Evolutionary conservation across 2,329 filamentous ascomycete species (phyloP).

Genomic region (Cercospora sojina): DNA sequence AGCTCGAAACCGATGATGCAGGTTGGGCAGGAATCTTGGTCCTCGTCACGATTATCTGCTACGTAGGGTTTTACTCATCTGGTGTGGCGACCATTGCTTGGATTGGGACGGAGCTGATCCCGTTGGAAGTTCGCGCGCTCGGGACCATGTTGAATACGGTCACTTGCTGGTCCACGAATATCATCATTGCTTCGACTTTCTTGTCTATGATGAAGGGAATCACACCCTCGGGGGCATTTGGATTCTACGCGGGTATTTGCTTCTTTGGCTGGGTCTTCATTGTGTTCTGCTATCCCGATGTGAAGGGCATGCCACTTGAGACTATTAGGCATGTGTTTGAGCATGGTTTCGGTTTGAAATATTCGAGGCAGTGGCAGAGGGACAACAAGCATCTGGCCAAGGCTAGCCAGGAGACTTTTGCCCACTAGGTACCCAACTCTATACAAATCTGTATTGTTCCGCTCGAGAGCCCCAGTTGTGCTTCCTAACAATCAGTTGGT

Average conservation of each 20-base stretch:
- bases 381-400: constrained; percentile 38
- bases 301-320: constrained; percentile 57
- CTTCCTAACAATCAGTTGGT: not conserved
- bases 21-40: constrained; percentile 42
- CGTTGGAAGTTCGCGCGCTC: constrained; percentile 52
- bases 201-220: constrained; percentile 52
- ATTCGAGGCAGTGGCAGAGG: constrained; percentile 39
- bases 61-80: constrained; percentile 47
- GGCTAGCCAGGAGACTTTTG: constrained; percentile 26
- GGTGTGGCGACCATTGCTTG: constrained; percentile 52
- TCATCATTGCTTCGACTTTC: constrained; percentile 54
- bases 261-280: constrained; percentile 50
- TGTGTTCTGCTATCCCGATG: constrained; percentile 55
- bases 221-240: constrained; percentile 53
- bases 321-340: constrained; percentile 54
- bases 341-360: constrained; percentile 49
- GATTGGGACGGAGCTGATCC: constrained; percentile 50
- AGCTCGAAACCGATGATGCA: constrained; percentile 39
- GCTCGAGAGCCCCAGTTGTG: not conserved
- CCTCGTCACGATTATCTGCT: constrained; percentile 47
- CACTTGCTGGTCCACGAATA: constrained; percentile 48
- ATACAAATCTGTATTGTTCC: not conserved
- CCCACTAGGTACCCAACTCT: constrained; percentile 18
- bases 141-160: constrained; percentile 51
- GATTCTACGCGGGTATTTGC: constrained; percentile 54